A percentile compares a stretch with the other conserved stretches of the same genome.
Conservation (phyloP, 306 rosid genomes). For the Myrica gale region DNA sequence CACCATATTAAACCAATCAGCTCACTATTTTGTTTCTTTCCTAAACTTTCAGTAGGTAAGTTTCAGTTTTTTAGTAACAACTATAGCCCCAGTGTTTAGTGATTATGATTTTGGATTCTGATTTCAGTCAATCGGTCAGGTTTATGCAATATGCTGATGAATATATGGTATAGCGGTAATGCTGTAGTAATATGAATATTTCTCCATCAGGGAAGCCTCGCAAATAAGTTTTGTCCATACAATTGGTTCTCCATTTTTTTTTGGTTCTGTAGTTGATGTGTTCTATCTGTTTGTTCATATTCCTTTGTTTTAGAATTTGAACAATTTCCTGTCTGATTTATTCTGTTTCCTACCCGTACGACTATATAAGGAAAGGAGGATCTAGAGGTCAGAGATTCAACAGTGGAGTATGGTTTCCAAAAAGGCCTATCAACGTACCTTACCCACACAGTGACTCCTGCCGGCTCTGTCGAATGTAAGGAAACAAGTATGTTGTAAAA, state of each 20-base stretch:
- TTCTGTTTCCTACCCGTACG: constrained; percentile 4
- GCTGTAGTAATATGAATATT: constrained; percentile 2
- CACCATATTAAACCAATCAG: neutral
- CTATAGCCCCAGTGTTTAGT: neutral
- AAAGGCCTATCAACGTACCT: constrained; percentile 37
- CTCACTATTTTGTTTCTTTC: neutral
- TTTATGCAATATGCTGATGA: constrained; percentile 1
- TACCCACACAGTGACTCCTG: constrained; percentile 31
- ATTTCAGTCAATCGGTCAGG: neutral
- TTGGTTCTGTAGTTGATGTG: constrained; percentile 22
- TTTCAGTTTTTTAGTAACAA: neutral
- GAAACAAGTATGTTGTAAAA: constrained; percentile 59
- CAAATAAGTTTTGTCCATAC: constrained; percentile 7
- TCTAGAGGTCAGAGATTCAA: constrained; percentile 35
- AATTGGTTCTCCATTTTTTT: constrained; percentile 14
- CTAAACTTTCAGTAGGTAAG: neutral
- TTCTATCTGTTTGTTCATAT: constrained; percentile 14
- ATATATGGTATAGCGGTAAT: constrained; percentile 13
- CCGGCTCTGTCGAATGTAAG: constrained; percentile 39
- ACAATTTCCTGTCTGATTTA: neutral
- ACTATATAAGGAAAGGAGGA: constrained; percentile 40
- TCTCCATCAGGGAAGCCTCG: constrained; percentile 11
- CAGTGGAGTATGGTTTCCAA: constrained; percentile 24
- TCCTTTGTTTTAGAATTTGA: constrained; percentile 23
- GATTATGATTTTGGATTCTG: neutral